Percentiles rank a stretch among this genome's conserved stretches.
These are phyloP conservation scores for Trichosporon coremiiforme DNA, from an alignment of 1,284 basidiomycete species.

Conservation along the genomic window DNA sequence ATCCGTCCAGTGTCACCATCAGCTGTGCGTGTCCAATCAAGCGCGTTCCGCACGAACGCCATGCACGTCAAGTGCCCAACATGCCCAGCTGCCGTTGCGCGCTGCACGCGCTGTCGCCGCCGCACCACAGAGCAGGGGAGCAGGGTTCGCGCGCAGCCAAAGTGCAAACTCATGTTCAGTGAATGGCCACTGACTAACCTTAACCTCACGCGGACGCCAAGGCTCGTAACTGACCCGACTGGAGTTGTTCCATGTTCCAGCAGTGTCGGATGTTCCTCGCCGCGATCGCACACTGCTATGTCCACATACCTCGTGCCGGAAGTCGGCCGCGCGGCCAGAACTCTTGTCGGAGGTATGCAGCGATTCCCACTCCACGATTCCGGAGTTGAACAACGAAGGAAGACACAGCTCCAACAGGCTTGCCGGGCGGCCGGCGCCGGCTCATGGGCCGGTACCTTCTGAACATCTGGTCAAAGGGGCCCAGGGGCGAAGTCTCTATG, in stretches of 20 bases:
- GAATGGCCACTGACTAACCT: not conserved
- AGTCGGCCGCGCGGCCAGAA: too few relatives aligned
- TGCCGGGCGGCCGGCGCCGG: not conserved
- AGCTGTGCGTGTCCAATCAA: not conserved
- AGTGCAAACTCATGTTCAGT: not conserved
- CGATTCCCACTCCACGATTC: not conserved
- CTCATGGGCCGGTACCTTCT: not conserved
- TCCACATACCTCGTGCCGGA: not conserved
- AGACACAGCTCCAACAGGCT: not conserved
- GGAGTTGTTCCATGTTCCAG: not conserved
- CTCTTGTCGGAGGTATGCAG: not conserved
- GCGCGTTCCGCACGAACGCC: not conserved
- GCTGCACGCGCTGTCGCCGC: too few relatives aligned
- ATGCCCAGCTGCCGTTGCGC: not conserved
- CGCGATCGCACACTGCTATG: not conserved
- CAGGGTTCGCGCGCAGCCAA: not conserved
- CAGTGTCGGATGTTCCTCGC: not conserved
- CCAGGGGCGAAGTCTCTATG: not conserved
- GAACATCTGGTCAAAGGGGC: not conserved
- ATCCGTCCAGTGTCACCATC: not conserved
- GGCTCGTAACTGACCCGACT: too few relatives aligned
- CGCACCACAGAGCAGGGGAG: too few relatives aligned
- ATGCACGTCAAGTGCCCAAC: not conserved
- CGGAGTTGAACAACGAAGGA: not conserved
- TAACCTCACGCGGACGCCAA: not conserved